Evolutionary conservation across 2,329 filamentous ascomycete species (phyloP), one percentile per base, ranked within the genome.

Genomic region (Stagonosporopsis rhizophila): DNA sequence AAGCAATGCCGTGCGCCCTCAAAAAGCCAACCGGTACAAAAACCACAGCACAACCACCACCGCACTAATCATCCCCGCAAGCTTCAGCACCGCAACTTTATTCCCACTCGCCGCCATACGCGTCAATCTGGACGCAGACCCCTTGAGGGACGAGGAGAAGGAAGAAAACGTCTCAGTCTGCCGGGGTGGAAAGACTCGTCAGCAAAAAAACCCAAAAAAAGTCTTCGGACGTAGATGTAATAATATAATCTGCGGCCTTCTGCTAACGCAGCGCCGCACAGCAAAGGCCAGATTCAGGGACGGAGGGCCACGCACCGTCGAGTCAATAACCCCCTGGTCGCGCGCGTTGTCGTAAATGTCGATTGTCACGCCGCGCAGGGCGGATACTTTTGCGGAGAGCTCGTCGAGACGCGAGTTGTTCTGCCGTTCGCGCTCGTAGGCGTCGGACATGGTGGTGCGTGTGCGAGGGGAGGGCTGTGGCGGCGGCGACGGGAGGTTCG

Each of bases 321-420:
- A 46, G 17, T 58, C 56, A 65, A 99, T 90, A 61, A 96, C 86
- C 64, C 90, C 87, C 69, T 98, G 94, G 68, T 91, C 87, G 56
- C 92, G 87, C 45, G 95, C 95, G 75, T 95, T 92, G 79, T 98
- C 93, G 83, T 98, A 97, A 72, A 99, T 99, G 80, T 99, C 92
- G 64, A 98, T 87, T 38, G 95, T 99, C 46, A 99, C 92, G 77
- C 90, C 91, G 72, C 94, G 92, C 61, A 99, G 85, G 48, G 92
- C 92, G 17, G 91, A 91, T 52, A 98, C 93, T 80, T 99, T 99
- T 64, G 87, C 85, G 15, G 90, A 90, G 34, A 99, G 89, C 75
- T 96, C 92, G 71, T 94, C 89, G 53, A 99, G 90, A 68, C 94
- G 92, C 65, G 91, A 88, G 79, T 98, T 96, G 81, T 99, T 99